Percentiles rank a stretch among this genome's conserved stretches.
phyloP scores from a whole-genome alignment of 352 stramenopile genomes.

The Pythium plurisporium region DNA sequence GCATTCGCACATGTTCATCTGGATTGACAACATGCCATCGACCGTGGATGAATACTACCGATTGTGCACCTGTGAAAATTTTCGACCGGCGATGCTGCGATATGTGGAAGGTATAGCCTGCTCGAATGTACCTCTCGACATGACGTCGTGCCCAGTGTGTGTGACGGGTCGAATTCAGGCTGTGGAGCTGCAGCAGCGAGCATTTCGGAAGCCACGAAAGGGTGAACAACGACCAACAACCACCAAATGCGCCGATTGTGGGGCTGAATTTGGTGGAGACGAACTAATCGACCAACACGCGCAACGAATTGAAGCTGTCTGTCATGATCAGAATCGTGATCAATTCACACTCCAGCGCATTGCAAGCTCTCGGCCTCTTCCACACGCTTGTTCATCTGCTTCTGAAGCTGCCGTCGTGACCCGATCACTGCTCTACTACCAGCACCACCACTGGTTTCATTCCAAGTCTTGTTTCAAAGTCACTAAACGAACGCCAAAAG shows the following conservation, averaged over 20 bases:
- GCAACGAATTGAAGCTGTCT: background rate
- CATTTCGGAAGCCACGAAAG: background rate
- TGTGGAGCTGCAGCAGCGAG: background rate
- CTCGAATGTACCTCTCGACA: background rate
- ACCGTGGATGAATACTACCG: background rate
- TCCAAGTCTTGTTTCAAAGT: slow-evolving; percentile 4
- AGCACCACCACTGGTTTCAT: slow-evolving; percentile 7
- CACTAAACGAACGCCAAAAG: background rate
- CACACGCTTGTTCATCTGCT: background rate
- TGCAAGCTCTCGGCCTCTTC: background rate
- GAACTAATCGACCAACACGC: background rate
- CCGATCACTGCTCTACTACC: background rate
- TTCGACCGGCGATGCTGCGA: background rate
- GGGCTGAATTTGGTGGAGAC: background rate
- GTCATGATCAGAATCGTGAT: background rate
- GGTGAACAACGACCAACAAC: background rate
- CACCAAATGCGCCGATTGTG: background rate
- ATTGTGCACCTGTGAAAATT: background rate
- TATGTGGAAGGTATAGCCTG: background rate
- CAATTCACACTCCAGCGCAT: background rate
- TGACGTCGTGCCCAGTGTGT: background rate
- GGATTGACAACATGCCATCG: background rate
- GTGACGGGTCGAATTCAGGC: background rate
- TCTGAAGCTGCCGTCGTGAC: background rate
- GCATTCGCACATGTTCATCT: slow-evolving; percentile 4